Evolutionary conservation across 768 basidiomycete genomes (phyloP).

Genomic region (Gyrodon lividus): DNA sequence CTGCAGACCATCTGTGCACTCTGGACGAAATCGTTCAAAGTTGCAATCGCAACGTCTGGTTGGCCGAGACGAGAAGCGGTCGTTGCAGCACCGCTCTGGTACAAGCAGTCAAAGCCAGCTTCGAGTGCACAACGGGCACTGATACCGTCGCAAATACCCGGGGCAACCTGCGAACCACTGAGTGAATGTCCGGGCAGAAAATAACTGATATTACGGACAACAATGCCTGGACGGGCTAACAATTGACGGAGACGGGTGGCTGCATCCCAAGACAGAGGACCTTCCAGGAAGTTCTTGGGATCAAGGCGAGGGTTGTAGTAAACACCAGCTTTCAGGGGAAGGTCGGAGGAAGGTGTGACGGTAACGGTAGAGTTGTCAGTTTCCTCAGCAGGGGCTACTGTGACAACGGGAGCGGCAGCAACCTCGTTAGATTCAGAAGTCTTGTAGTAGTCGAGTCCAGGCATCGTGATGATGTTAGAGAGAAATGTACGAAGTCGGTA

Average conservation of each 20-base stretch:
- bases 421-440: conserved; percentile 4
- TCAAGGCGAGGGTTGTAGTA: conserved; percentile 72
- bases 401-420: neutral
- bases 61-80: conserved; percentile 76
- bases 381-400: conserved; percentile 7
- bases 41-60: conserved; percentile 79
- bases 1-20: conserved; percentile 71
- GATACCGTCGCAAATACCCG: conserved; percentile 80
- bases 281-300: conserved; percentile 65
- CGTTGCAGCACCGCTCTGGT: conserved; percentile 80
- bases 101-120: conserved; percentile 74
- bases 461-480: conserved; percentile 22
- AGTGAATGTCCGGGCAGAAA: neutral
- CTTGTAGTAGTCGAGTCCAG: conserved; percentile 35
- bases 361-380: neutral
- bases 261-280: conserved; percentile 65
- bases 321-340: conserved; percentile 18
- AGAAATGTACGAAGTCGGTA: conserved; percentile 7
- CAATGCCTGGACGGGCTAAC: conserved; percentile 70
- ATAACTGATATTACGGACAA: conserved; percentile 44
- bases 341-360: conserved; percentile 10
- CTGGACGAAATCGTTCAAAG: conserved; percentile 73
- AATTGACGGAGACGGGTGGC: conserved; percentile 71
- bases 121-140: conserved; percentile 78
- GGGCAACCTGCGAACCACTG: conserved; percentile 50